A percentile compares a stretch with the other conserved stretches of the same genome.
Conservation (phyloP, 768 basidiomycete genomes). For the Trametes meyenii region DNA sequence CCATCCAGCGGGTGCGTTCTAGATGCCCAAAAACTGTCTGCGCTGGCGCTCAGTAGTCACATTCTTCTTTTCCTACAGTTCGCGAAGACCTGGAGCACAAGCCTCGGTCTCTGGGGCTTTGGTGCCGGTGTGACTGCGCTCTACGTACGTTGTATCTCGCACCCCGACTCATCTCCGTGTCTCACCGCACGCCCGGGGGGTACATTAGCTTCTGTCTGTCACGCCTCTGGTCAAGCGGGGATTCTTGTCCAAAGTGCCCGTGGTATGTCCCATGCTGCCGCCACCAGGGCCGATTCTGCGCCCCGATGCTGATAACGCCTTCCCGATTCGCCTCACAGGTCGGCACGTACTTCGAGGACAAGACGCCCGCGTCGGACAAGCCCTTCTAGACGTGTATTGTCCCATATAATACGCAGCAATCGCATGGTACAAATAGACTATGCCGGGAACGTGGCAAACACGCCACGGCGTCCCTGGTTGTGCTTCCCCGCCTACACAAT, state of each 20-base stretch:
- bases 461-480: not conserved
- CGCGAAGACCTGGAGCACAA: conserved; percentile 55
- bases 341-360: conserved; percentile 75
- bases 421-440: conserved; percentile 12
- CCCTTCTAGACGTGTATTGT: conserved; percentile 59
- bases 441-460: conserved; percentile 4
- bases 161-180: not conserved
- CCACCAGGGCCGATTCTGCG: conserved; percentile 9
- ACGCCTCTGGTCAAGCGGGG: conserved; percentile 84
- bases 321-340: conserved; percentile 46
- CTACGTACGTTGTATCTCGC: conserved; percentile 50
- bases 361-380: conserved; percentile 79
- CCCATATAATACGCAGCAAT: conserved; percentile 2
- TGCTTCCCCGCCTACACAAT: conserved; percentile 13
- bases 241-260: conserved; percentile 69
- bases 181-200: conserved; percentile 13
- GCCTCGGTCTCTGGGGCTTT: conserved; percentile 70
- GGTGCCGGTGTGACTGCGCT: conserved; percentile 68
- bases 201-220: conserved; percentile 68
- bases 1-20: conserved; percentile 27
- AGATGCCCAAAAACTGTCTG: not conserved
- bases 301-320: conserved; percentile 1
- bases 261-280: conserved; percentile 51
- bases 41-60: not conserved
- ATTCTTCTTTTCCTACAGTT: conserved; percentile 23